Base-by-base conservation (phyloP, 805 yeast genomes). In the Kazachstania taianensis region DNA sequence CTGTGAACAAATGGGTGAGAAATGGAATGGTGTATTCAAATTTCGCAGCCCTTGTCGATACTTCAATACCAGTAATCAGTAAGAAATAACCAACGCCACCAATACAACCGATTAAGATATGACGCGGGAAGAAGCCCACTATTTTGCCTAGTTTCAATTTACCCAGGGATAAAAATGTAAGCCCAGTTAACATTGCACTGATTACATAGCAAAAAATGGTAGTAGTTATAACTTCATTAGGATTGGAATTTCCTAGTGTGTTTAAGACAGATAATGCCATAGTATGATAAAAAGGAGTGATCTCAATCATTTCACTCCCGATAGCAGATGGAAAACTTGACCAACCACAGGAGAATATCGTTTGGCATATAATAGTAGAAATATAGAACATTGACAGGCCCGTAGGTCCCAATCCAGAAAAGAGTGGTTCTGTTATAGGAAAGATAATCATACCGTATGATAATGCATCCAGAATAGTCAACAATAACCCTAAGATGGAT, bases 61-160 rank as follows among this genome's bases (percentile, higher is more conserved):
- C 95, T 52, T 89, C 96, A 20, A 92, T 61, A 1, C 95, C 98
- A 0, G 98, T 92, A 1, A 83, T 78, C 2, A 86, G 65, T 33
- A 92, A 65, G 59, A 92, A 92, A 61, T 83, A 87, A 6, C 98
- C 98, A 33, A 92, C 98, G 51, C 98, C 98, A 27, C 98, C 98
- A 48, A 92, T 87, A 55, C 97, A 92, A 2, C 98, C 98, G 25
- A 92, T 92, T 20, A 92, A 67, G 38, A 92, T 89, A 58, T 92
- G 98, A 42, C 96, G 69, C 1, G 98, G 98, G 67, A 92, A 92
- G 55, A 86, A 92, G 0, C 94, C 95, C 15, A 89, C 95, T 16
- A 92, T 62, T 22, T 83, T 72, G 5, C 98, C 98, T 25, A 92
- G 62, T 40, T 68, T 72, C 50, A 83, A 73, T 49, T 75, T 79